A percentile compares a stretch with the other conserved stretches of the same genome.
phyloP scores from a whole-genome alignment of 2,329 filamentous ascomycete genomes.

The Bretziella fagacearum region DNA sequence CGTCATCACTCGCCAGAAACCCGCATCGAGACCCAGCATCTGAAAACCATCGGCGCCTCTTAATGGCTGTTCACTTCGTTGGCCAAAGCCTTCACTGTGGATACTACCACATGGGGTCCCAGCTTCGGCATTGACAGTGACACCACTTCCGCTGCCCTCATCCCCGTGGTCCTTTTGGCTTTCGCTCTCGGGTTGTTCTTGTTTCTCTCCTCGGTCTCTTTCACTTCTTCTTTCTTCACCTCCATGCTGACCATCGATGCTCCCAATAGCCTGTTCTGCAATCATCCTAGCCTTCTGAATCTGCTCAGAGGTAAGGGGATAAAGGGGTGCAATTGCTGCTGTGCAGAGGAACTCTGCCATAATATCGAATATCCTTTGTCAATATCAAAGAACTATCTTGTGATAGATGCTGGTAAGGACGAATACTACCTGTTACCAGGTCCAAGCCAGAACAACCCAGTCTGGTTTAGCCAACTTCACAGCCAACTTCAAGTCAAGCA shows the following conservation, averaged over 20 bases:
- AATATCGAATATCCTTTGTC: background rate
- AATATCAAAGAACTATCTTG: no score
- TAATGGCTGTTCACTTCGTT: background rate
- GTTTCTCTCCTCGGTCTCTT: no score
- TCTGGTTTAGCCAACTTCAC: no score
- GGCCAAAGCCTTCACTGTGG: background rate
- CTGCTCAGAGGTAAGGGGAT: constrained; percentile 1
- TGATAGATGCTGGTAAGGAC: no score
- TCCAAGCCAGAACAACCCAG: no score
- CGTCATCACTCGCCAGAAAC: background rate
- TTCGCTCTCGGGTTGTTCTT: no score
- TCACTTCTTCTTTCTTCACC: no score
- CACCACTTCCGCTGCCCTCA: background rate
- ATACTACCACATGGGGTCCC: background rate
- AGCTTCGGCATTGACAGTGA: background rate
- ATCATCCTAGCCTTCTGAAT: background rate
- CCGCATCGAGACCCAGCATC: background rate
- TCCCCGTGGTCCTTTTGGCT: background rate
- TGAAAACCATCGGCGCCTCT: no score
- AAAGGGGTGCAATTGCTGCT: constrained; percentile 3
- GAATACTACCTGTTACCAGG: no score
- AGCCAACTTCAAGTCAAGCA: no score
- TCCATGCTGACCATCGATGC: background rate
- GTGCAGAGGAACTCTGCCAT: constrained; percentile 10
- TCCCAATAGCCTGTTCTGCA: background rate